Base-by-base conservation (phyloP, 2,329 filamentous ascomycete genomes). In the Aspergillus fructus region DNA sequence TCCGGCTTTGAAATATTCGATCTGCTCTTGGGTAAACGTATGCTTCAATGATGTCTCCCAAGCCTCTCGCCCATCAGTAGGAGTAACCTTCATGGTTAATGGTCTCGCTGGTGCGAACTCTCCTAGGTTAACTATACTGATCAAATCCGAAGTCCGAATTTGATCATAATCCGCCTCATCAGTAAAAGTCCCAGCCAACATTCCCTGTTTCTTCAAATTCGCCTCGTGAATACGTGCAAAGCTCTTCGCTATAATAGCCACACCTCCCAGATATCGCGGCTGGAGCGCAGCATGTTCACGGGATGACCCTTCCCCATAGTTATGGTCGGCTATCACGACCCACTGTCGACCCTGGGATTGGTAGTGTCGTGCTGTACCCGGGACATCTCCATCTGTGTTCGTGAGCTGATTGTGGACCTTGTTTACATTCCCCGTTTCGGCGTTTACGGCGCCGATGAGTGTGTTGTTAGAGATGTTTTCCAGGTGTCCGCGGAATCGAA, bases 401-500 rank as follows among this genome's bases (percentile, higher is more conserved):
- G 83, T 96, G 71, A 89, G 88, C 79, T 85, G 80, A 87, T 99
- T 97, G 85, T 91, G 89, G 78, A 99, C 83, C 85, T 96, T 96
- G 87, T 99, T 99, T 71, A 92, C 93, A 83, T 97, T 91, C 60
- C 89, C 91, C 80, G 97, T 99, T 73, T 90, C 93, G 70, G 89
- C 88, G 81, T 97, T 99, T 81, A 92, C 91, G 71, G 94, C 94
- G 81, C 93, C 93, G 69, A 97, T 97, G 77, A 97, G 81, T 91
- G 97, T 96, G 86, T 97, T 97, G 88, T 97, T 97, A 75, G 93
- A 97, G 81, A 97, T 97, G 85, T 97, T 97, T 86, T 97, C 93
- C 71, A 97, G 85, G 76, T 97, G 93, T 62, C 93, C 93, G 85
- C 93, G 91, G 86, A 97, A 97, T 85, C 97, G 97, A 77, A 97